A percentile compares a stretch with the other conserved stretches of the same genome.
Conservation (phyloP, 805 yeast species). For the Candida adriatica region DNA sequence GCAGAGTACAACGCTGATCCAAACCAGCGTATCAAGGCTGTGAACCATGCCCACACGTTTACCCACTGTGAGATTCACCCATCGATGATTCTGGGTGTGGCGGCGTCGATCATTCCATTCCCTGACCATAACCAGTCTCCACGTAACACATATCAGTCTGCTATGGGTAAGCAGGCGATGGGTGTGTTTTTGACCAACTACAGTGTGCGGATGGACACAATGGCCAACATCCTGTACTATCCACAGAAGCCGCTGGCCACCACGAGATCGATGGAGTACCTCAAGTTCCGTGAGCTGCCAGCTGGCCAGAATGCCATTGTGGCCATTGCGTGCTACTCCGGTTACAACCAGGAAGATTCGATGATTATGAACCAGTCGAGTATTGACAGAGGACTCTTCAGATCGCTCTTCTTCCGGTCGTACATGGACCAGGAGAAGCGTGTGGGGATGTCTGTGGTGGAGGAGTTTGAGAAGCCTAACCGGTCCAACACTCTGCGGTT, state of each 20-base stretch:
- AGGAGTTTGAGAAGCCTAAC: conserved; percentile 95
- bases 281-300: conserved; percentile 95
- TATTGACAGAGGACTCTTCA: conserved; percentile 91
- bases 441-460: conserved; percentile 97
- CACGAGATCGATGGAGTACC: conserved; percentile 94
- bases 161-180: conserved; percentile 99
- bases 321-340: conserved; percentile 96
- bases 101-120: conserved; percentile 98
- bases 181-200: conserved; percentile 96
- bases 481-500: conserved; percentile 90
- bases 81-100: conserved; percentile 96
- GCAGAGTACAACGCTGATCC: conserved; percentile 28
- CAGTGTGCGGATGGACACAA: conserved; percentile 96
- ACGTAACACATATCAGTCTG: conserved; percentile 98
- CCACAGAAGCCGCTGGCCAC: conserved; percentile 98
- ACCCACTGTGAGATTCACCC: conserved; percentile 99
- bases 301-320: conserved; percentile 99
- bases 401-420: conserved; percentile 93
- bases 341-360: conserved; percentile 99
- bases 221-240: conserved; percentile 95
- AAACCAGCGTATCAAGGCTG: conserved; percentile 80
- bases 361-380: conserved; percentile 99
- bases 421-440: conserved; percentile 98
- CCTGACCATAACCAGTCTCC: conserved; percentile 99
- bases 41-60: conserved; percentile 70